Conservation (phyloP, 2,329 filamentous ascomycete species). For the Pseudogymnoascus sp. region DNA sequence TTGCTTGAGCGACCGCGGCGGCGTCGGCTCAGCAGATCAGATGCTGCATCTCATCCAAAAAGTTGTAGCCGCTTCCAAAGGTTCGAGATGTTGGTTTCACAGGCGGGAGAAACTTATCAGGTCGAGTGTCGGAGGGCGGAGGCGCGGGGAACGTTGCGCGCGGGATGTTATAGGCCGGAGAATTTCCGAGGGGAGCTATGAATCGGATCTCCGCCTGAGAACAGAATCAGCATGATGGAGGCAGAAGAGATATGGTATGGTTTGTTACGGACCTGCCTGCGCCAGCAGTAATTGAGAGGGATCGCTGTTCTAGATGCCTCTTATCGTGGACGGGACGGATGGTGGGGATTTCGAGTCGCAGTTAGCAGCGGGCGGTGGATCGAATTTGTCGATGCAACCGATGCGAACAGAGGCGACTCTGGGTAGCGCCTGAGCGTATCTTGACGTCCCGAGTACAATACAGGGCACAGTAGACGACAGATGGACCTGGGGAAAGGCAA, state of each 20-base stretch:
- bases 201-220: neutral
- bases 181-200: neutral
- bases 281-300: neutral
- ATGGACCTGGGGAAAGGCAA: neutral
- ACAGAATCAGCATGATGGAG: neutral
- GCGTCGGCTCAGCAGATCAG: constrained; percentile 4
- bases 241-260: neutral
- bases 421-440: neutral
- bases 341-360: neutral
- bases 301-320: neutral
- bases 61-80: neutral
- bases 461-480: neutral
- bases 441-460: neutral
- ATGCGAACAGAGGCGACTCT: neutral
- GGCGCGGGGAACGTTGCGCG: neutral
- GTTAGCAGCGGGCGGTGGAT: neutral
- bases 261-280: neutral
- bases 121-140: neutral
- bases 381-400: neutral
- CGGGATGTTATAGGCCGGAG: constrained; percentile 1
- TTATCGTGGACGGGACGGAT: neutral
- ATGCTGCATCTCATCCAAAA: constrained; percentile 1
- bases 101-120: neutral
- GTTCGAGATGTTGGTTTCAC: neutral
- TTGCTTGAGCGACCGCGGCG: neutral